Conservation (phyloP, 306 rosid genomes). For the Hippophae gyantsensis region DNA sequence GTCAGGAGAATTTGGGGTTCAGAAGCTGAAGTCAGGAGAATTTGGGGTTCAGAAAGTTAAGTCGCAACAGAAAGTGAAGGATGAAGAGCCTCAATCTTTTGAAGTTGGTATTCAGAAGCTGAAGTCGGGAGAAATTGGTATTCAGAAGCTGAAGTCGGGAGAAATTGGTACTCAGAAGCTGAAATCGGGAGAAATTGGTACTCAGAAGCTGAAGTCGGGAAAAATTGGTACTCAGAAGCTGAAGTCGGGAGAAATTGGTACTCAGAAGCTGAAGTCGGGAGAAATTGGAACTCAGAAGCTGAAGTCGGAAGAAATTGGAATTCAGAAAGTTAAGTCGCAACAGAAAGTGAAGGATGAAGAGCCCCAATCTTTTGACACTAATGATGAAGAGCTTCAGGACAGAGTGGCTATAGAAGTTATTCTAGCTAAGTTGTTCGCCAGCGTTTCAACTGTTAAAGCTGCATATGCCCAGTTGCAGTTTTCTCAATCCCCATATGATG, state of each 20-base stretch:
- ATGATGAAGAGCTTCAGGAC: constrained; percentile 47
- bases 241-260: too few species aligned
- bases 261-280: too few species aligned
- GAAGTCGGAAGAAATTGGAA: background rate
- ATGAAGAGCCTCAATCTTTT: too few species aligned
- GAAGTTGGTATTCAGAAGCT: background rate
- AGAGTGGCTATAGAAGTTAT: constrained; percentile 48
- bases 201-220: too few species aligned
- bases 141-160: constrained; percentile 9
- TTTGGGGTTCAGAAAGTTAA: too few species aligned
- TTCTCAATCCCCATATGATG: constrained; percentile 68
- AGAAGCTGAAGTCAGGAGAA: too few species aligned
- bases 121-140: background rate
- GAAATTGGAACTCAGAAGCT: constrained; percentile 14
- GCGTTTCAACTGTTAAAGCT: constrained; percentile 59
- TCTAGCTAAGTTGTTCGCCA: constrained; percentile 68
- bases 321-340: background rate
- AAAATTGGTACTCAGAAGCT: too few species aligned
- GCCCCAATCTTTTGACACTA: constrained; percentile 20
- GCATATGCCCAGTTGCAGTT: constrained; percentile 71
- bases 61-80: too few species aligned
- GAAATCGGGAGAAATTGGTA: too few species aligned
- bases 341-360: background rate
- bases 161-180: background rate
- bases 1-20: too few species aligned